phyloP scores from a whole-genome alignment of 2,329 filamentous ascomycete genomes.

The Aspergillus quadricinctus region DNA sequence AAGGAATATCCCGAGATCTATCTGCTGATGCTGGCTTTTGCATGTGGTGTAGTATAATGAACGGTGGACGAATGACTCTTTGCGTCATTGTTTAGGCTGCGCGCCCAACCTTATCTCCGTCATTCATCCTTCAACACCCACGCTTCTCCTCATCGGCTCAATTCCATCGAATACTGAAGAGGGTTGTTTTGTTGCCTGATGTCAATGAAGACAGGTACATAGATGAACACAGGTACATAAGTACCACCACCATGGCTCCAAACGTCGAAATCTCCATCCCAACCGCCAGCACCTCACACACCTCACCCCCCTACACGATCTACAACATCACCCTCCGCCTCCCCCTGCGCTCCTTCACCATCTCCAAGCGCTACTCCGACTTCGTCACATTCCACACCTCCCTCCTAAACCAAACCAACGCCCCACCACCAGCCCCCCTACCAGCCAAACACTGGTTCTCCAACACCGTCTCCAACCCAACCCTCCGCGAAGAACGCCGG shows the following conservation, averaged over 20 bases:
- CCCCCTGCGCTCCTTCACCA: conserved; percentile 55
- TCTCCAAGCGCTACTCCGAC: conserved; percentile 62
- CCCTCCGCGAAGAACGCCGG: conserved; percentile 55
- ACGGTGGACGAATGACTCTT: background rate
- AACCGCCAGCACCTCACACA: conserved; percentile 45
- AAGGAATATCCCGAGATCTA: background rate
- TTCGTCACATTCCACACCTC: conserved; percentile 53
- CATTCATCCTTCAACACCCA: background rate
- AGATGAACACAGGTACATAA: background rate
- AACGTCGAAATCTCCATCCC: conserved; percentile 46
- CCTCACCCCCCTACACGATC: conserved; percentile 53
- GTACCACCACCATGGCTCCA: conserved; percentile 34
- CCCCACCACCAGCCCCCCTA: conserved; percentile 50
- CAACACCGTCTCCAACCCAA: conserved; percentile 52
- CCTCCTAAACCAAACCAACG: conserved; percentile 48
- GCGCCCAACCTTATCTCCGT: background rate
- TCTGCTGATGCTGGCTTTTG: background rate
- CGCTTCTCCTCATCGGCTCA: background rate
- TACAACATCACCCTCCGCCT: conserved; percentile 61
- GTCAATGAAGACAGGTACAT: background rate
- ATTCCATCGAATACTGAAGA: background rate
- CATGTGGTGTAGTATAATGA: background rate
- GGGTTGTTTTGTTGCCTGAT: background rate
- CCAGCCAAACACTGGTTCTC: conserved; percentile 60
- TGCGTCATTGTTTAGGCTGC: conserved; percentile 2